These are phyloP conservation scores for Megacollybia marginata DNA, from an alignment of 768 basidiomycete genomes.

Conservation along the genomic window DNA sequence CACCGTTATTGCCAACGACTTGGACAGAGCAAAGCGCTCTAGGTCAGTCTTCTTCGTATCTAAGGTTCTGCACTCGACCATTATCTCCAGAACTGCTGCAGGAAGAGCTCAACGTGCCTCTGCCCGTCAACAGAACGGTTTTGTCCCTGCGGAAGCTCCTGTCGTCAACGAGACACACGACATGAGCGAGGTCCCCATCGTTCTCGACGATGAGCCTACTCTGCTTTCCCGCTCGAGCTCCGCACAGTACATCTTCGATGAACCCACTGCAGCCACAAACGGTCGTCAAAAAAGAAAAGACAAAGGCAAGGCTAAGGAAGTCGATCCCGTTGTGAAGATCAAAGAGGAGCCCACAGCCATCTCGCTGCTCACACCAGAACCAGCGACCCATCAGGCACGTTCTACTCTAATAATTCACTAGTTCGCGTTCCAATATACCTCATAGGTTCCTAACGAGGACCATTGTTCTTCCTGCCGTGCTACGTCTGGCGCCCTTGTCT, in stretches of 20 bases:
- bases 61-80: too few species aligned
- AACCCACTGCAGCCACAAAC: conserved; percentile 19
- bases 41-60: too few species aligned
- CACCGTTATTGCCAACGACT: conserved; percentile 55
- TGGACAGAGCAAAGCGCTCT: conserved; percentile 52
- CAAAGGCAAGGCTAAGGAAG: conserved; percentile 43
- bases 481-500: conserved; percentile 72
- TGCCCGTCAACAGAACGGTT: conserved; percentile 55
- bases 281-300: conserved; percentile 32
- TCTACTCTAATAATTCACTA: conserved; percentile 1
- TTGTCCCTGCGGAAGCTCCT: conserved; percentile 26
- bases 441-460: conserved; percentile 62
- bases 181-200: conserved; percentile 25
- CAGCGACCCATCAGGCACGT: conserved; percentile 33
- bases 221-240: conserved; percentile 62
- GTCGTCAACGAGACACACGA: conserved; percentile 23
- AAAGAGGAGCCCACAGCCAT: conserved; percentile 47
- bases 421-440: conserved; percentile 7
- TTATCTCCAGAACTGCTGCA: conserved; percentile 37
- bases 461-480: conserved; percentile 83
- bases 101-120: conserved; percentile 70
- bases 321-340: conserved; percentile 31
- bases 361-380: conserved; percentile 40
- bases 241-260: conserved; percentile 31
- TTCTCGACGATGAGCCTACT: conserved; percentile 50